Evolutionary conservation across 441 rosid species (phyloP), one percentile per base, ranked within the genome.

Genomic region (Euphorbia celastroides): DNA sequence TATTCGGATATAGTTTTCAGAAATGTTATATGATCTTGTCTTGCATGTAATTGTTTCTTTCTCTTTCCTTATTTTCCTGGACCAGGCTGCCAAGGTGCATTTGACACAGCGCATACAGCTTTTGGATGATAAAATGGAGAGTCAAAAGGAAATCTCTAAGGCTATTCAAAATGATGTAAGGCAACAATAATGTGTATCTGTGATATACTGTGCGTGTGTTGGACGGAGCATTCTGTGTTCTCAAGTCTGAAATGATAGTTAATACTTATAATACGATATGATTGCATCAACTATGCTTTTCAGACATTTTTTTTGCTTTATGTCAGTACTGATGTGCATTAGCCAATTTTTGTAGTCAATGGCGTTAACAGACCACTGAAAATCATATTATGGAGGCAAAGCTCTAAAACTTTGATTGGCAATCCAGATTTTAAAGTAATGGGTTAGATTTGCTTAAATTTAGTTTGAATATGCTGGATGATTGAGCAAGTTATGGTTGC

Each of bases 51-150:
- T 50, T 34, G 42, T 51, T 30, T 41, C 19, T 57, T 13, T 26
- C 32, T 63, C 72, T 31, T 27, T 52, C 63, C 56, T 74, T 58
- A 3, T 13, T 46, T 22, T 46, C 13, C 12, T 80, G 52, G 63
- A 48, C 69, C 79, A 94, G 99, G 84, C 82, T 55, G 93, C 94
- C 58, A 94, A 90, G 83, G 83, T 71, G 77, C 98, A 94, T 82
- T 78, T 94, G 76, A 81, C 92, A 8, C 92, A 94, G 65, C 77
- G 93, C 61, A 88, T 94, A 65, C 86, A 82, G 69, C 82, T 75
- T 73, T 81, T 90, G 82, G 93, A 81, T 60, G 89, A 88, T 78
- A 94, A 90, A 83, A 79, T 90, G 86, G 98, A 89, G 50, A 76
- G 70, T 71, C 96, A 92, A 68, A 86, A 83, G 76, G 90, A 83